Percentiles rank a stretch among this genome's conserved stretches.
Evolutionary conservation across 2,329 filamentous ascomycete species (phyloP).

Genomic region (Periconia sp.): DNA sequence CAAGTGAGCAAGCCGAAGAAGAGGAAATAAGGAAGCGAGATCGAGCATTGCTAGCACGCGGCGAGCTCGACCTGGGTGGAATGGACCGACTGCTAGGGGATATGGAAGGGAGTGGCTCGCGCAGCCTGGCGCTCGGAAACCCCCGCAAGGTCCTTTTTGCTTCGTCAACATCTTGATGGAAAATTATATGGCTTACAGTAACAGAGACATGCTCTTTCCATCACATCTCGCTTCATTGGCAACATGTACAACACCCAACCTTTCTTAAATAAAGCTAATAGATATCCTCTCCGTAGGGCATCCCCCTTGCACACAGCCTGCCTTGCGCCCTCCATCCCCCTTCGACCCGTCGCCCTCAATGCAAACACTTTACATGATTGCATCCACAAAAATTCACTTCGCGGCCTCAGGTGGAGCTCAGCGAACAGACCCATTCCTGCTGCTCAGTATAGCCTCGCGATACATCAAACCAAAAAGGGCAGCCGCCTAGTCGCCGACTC

Average conservation of each 20-base stretch:
- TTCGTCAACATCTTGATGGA: conserved; percentile 31
- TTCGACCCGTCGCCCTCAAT: conserved; percentile 1
- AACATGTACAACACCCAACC: too few relatives aligned
- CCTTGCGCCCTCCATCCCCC: too few relatives aligned
- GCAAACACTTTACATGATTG: conserved; percentile 3
- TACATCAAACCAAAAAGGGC: conserved; percentile 49
- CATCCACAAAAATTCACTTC: too few relatives aligned
- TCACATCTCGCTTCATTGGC: too few relatives aligned
- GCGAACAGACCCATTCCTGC: conserved; percentile 58
- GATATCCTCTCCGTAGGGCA: too few relatives aligned
- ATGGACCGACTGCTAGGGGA: conserved; percentile 54
- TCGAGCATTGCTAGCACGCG: conserved; percentile 50
- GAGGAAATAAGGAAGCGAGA: conserved; percentile 42
- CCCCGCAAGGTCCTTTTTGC: conserved; percentile 45
- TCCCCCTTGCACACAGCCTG: too few relatives aligned
- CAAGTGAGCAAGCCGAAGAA: conserved; percentile 36
- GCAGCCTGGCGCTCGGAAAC: conserved; percentile 34
- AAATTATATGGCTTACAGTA: not conserved
- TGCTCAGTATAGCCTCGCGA: conserved; percentile 62
- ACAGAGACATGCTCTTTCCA: not conserved
- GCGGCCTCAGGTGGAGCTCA: conserved; percentile 60
- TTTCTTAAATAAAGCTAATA: too few relatives aligned
- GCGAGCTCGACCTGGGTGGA: conserved; percentile 55
- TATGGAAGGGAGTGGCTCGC: conserved; percentile 35
- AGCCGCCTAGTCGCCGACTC: conserved; percentile 32